phyloP scores from a whole-genome alignment of 2,329 filamentous ascomycete genomes.

The Arthrobotrys iridis region DNA sequence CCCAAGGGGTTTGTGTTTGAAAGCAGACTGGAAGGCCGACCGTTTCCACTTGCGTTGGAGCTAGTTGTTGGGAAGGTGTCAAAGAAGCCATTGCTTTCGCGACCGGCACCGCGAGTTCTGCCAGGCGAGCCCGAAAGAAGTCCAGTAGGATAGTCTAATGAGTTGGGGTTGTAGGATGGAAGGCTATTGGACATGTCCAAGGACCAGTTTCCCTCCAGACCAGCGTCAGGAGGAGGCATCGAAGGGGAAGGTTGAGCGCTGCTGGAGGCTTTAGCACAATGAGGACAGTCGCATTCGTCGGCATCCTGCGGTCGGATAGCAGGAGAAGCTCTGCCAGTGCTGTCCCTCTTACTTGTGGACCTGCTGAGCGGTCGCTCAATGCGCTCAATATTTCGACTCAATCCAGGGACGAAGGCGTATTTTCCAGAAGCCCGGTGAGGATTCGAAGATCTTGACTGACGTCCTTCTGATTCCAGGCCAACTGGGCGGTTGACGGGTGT shows the following conservation, averaged over 20 bases:
- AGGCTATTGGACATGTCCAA: conserved; percentile 53
- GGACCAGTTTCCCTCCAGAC: conserved; percentile 50
- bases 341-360: conserved; percentile 53
- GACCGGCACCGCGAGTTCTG: conserved; percentile 25
- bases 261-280: conserved; percentile 56
- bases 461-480: conserved; percentile 42
- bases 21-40: conserved; percentile 44
- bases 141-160: conserved; percentile 52
- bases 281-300: conserved; percentile 57
- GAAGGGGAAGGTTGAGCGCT: conserved; percentile 55
- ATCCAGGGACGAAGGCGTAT: conserved; percentile 54
- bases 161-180: conserved; percentile 29
- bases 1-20: conserved; percentile 47
- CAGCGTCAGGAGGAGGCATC: conserved; percentile 54
- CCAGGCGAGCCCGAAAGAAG: conserved; percentile 48
- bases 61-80: conserved; percentile 44
- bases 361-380: conserved; percentile 55
- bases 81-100: conserved; percentile 49
- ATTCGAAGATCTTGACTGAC: conserved; percentile 50
- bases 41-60: conserved; percentile 42
- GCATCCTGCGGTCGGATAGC: conserved; percentile 56
- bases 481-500: conserved; percentile 54
- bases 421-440: conserved; percentile 51
- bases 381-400: conserved; percentile 53
- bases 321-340: conserved; percentile 55